Evolutionary conservation across 106 monocot genomes (phyloP).

Genomic region (Narthecium ossifragum): DNA sequence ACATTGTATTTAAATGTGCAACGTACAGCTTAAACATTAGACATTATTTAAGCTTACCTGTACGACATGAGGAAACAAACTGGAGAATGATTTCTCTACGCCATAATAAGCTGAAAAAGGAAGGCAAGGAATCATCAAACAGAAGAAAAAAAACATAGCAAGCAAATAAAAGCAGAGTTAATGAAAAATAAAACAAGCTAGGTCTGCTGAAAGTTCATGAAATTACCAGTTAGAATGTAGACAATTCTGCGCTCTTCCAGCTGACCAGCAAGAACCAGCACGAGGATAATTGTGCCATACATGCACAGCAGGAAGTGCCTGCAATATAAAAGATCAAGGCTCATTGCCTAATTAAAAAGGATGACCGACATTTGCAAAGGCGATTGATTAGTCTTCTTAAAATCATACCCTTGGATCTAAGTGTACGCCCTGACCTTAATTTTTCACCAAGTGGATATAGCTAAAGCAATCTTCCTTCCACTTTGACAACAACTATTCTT

Average conservation of each 20-base stretch:
- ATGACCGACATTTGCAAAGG: too few relatives aligned
- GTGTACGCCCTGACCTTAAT: too few relatives aligned
- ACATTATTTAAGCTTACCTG: slow-evolving; percentile 68
- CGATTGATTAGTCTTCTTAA: too few relatives aligned
- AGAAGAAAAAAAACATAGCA: background rate
- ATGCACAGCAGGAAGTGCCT: slow-evolving; percentile 86
- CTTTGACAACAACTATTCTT: too few relatives aligned
- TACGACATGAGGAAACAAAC: slow-evolving; percentile 71
- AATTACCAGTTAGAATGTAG: slow-evolving; percentile 79
- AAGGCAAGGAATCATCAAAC: slow-evolving; percentile 3
- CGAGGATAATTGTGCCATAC: slow-evolving; percentile 62
- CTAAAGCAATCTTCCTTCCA: too few relatives aligned
- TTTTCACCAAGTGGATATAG: too few relatives aligned
- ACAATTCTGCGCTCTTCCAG: slow-evolving; percentile 72
- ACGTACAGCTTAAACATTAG: too few relatives aligned
- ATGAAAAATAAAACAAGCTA: background rate
- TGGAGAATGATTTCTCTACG: slow-evolving; percentile 67
- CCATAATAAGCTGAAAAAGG: slow-evolving; percentile 77
- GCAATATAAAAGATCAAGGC: slow-evolving; percentile 13
- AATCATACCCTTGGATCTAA: too few relatives aligned
- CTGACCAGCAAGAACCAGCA: slow-evolving; percentile 70
- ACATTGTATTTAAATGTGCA: background rate
- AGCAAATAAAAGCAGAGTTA: too few relatives aligned
- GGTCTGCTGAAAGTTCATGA: background rate
- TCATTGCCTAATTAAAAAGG: too few relatives aligned